phyloP scores from a whole-genome alignment of 148 eudicot species.

The Vaccinium darrowii region DNA sequence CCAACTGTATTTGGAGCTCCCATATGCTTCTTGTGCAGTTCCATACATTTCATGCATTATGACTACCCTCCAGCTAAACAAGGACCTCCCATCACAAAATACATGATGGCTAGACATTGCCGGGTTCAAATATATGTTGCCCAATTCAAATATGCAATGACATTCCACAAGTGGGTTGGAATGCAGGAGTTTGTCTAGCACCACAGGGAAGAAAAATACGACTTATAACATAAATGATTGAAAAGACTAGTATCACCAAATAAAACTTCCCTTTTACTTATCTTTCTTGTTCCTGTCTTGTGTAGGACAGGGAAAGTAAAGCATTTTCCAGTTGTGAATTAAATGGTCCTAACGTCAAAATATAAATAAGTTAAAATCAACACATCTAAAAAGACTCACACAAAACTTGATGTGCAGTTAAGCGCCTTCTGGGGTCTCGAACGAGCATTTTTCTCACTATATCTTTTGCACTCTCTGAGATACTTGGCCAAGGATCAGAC shows the following conservation, averaged over 20 bases:
- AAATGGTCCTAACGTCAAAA: background rate
- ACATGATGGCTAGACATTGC: background rate
- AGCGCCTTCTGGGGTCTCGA: conserved; percentile 72
- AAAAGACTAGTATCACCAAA: background rate
- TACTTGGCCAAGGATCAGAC: conserved; percentile 89
- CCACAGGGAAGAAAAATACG: background rate
- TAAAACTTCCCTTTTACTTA: background rate
- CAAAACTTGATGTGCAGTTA: conserved; percentile 83
- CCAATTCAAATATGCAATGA: background rate
- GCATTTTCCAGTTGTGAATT: conserved; percentile 14
- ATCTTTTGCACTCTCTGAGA: conserved; percentile 86
- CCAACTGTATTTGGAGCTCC: background rate
- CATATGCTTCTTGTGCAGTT: background rate
- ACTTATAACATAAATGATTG: background rate
- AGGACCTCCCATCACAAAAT: background rate
- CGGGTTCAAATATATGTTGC: background rate
- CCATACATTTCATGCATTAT: background rate
- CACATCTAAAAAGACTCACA: conserved; percentile 44
- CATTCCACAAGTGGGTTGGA: background rate
- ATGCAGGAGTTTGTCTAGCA: conserved; percentile 4
- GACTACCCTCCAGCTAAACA: too few relatives aligned
- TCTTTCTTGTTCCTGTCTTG: background rate
- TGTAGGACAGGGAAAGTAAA: background rate
- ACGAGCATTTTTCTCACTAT: conserved; percentile 81
- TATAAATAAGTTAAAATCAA: background rate